These are phyloP conservation scores for Globisporangium apiculatum DNA, from an alignment of 352 stramenopile species.

Conservation along the genomic window DNA sequence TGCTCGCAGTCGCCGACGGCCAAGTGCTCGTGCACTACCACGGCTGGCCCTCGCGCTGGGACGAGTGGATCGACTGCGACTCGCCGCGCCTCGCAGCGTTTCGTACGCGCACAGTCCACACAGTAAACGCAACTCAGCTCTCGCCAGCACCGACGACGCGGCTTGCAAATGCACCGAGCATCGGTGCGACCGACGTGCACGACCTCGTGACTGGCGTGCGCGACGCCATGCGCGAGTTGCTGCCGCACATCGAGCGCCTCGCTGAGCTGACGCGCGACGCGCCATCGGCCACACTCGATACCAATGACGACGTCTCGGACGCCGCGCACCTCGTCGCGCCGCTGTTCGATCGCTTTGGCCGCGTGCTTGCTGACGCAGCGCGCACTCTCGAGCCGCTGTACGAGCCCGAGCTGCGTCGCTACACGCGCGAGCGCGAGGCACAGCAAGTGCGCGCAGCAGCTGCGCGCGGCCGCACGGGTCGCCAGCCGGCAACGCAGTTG, in stretches of 20 bases:
- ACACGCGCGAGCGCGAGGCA: conserved; percentile 26
- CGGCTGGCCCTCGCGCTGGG: conserved; percentile 95
- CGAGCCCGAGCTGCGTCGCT: conserved; percentile 33
- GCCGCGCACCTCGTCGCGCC: conserved; percentile 62
- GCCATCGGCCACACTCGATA: too few relatives aligned
- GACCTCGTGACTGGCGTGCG: conserved; percentile 46
- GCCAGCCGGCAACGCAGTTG: conserved; percentile 1
- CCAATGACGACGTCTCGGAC: conserved; percentile 37
- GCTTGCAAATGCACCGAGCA: conserved; percentile 40
- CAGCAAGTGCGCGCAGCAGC: conserved; percentile 16
- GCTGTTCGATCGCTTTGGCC: conserved; percentile 76
- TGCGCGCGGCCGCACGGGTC: conserved; percentile 1
- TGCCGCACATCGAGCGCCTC: conserved; percentile 63
- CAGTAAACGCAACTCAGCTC: conserved; percentile 33
- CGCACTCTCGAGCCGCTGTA: conserved; percentile 53
- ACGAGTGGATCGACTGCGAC: conserved; percentile 96
- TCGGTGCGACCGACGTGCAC: conserved; percentile 36
- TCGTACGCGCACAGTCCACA: conserved; percentile 86
- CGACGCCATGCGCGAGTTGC: conserved; percentile 61
- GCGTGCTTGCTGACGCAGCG: conserved; percentile 64
- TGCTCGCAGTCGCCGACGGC: conserved; percentile 84
- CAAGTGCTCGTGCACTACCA: conserved; percentile 96
- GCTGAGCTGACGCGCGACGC: conserved; percentile 21
- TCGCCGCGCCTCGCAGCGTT: conserved; percentile 94
- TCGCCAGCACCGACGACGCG: conserved; percentile 50